Conservation (phyloP, 495 filamentous ascomycete species). For the Glonium stellatum region DNA sequence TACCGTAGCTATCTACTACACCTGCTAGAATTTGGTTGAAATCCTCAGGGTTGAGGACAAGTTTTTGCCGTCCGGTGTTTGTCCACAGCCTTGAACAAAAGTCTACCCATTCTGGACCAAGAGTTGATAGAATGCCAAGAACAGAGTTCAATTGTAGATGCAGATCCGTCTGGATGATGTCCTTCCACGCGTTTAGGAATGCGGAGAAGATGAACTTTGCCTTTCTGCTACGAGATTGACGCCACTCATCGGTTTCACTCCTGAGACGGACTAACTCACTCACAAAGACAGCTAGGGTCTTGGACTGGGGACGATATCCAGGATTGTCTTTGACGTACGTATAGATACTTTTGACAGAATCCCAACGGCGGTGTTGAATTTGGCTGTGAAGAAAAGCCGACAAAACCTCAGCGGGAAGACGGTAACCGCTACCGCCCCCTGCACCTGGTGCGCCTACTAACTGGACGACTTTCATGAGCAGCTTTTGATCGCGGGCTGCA, state of each 20-base stretch:
- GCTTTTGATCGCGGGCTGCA: constrained; percentile 42
- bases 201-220: constrained; percentile 10
- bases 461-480: constrained; percentile 43
- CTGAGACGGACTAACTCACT: constrained; percentile 22
- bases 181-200: constrained; percentile 21
- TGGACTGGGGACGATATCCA: constrained; percentile 14
- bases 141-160: constrained; percentile 17
- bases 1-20: constrained; percentile 21
- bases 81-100: constrained; percentile 18
- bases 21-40: constrained; percentile 24
- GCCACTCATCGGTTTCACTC: not conserved
- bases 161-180: constrained; percentile 4
- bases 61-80: constrained; percentile 4
- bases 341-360: constrained; percentile 41
- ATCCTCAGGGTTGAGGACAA: constrained; percentile 10
- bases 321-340: constrained; percentile 37
- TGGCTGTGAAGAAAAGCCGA: constrained; percentile 47
- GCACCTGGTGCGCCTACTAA: constrained; percentile 4
- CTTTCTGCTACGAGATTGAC: not conserved
- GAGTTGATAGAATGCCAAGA: constrained; percentile 16
- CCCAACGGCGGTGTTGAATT: constrained; percentile 44
- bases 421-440: not conserved
- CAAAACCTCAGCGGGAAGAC: constrained; percentile 37
- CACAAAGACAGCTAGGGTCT: constrained; percentile 27
- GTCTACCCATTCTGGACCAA: constrained; percentile 8